Conservation (phyloP, 345 rosid genomes). For the Eucalyptus cloeziana region DNA sequence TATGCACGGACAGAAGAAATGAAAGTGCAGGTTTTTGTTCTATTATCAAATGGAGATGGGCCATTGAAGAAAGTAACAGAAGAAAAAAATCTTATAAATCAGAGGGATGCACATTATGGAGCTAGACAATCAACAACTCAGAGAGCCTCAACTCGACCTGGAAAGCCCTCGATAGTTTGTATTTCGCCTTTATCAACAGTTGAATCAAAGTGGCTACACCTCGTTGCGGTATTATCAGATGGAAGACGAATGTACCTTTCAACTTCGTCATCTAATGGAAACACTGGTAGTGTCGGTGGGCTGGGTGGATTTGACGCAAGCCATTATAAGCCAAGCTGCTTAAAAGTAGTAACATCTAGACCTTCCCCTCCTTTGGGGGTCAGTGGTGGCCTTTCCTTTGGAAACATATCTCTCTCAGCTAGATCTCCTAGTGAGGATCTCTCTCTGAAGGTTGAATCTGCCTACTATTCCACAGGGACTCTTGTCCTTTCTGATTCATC, state of each 20-base stretch:
- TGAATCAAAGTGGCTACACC: constrained; percentile 94
- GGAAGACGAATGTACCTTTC: constrained; percentile 96
- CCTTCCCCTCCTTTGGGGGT: constrained; percentile 94
- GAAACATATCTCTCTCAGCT: constrained; percentile 62
- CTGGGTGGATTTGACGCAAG: constrained; percentile 54
- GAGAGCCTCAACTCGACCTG: constrained; percentile 41
- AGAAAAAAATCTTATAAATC: constrained; percentile 81
- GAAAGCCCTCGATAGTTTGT: constrained; percentile 74
- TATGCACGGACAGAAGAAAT: constrained; percentile 91
- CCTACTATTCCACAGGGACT: constrained; percentile 75
- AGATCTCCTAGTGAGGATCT: constrained; percentile 81
- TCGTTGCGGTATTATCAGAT: constrained; percentile 87
- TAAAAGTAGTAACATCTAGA: constrained; percentile 85
- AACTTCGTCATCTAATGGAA: constrained; percentile 66
- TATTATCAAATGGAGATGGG: constrained; percentile 73
- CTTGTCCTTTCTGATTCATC: constrained; percentile 94
- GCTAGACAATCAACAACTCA: constrained; percentile 50
- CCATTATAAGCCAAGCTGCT: constrained; percentile 59
- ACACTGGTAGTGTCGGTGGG: constrained; percentile 38
- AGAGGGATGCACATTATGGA: constrained; percentile 64
- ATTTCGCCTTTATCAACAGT: constrained; percentile 74
- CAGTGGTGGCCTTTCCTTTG: constrained; percentile 81
- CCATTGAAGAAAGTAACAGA: constrained; percentile 85
- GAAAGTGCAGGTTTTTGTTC: constrained; percentile 83
- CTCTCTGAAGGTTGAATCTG: constrained; percentile 77